A percentile compares a stretch with the other conserved stretches of the same genome.
These are phyloP conservation scores for Dendrobium chrysotoxum DNA, from an alignment of 106 monocot species.

Conservation along the genomic window DNA sequence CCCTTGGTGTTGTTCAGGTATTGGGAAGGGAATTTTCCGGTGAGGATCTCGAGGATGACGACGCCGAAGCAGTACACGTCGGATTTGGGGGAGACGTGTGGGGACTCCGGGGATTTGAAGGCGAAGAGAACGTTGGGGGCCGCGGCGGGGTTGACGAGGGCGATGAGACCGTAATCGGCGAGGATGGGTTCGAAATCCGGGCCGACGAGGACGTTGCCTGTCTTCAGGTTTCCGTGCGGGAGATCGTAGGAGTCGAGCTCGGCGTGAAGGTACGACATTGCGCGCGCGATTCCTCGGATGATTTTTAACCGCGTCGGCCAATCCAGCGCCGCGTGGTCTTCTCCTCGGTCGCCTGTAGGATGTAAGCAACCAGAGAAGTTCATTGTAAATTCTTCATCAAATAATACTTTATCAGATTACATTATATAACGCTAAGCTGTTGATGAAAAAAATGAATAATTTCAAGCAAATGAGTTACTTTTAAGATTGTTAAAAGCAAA, in stretches of 20 bases:
- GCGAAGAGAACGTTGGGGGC: constrained; percentile 27
- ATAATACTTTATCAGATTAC: too few relatives aligned
- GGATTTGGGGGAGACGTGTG: constrained; percentile 34
- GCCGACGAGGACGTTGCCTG: constrained; percentile 43
- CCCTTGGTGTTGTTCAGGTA: constrained; percentile 31
- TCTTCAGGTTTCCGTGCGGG: constrained; percentile 61
- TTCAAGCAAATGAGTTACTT: too few relatives aligned
- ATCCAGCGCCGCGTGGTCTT: constrained; percentile 30
- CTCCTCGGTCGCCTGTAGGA: constrained; percentile 31
- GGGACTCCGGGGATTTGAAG: constrained; percentile 36
- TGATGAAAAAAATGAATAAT: too few relatives aligned
- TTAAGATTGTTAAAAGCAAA: too few relatives aligned
- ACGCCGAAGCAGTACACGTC: constrained; percentile 62
- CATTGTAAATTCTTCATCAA: neutral
- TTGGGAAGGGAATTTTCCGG: constrained; percentile 29
- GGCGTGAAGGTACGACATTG: constrained; percentile 35
- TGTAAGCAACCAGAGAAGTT: neutral
- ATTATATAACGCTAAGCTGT: too few relatives aligned
- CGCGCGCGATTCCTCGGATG: constrained; percentile 30
- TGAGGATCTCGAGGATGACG: constrained; percentile 47
- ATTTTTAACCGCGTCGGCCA: constrained; percentile 46
- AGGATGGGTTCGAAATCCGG: constrained; percentile 30
- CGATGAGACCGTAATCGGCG: constrained; percentile 17
- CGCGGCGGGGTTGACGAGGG: constrained; percentile 27
- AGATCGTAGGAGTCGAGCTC: constrained; percentile 28